Conservation (phyloP, 139 green algal species). For the Volvox reticuliferus region DNA sequence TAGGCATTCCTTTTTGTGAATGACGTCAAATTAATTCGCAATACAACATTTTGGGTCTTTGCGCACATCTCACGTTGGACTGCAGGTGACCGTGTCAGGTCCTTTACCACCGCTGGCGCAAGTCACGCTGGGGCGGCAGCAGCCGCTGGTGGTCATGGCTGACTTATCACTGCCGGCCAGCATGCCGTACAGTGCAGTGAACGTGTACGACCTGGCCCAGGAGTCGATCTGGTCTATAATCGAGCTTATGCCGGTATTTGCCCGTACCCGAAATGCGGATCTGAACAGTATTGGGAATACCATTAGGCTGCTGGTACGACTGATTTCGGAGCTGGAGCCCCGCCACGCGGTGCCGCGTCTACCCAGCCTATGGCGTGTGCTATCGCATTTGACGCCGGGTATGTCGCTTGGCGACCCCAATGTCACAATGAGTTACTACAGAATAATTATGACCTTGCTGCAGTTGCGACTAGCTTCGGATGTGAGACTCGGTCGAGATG, state of each 20-base stretch:
- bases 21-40: background rate
- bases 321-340: background rate
- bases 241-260: background rate
- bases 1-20: background rate
- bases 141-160: background rate
- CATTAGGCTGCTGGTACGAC: background rate
- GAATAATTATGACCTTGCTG: background rate
- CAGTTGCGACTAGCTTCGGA: background rate
- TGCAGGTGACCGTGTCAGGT: conserved; percentile 5
- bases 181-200: background rate
- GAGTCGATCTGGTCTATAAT: background rate
- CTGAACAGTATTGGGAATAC: background rate
- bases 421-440: background rate
- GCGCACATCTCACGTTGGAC: background rate
- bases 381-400: background rate
- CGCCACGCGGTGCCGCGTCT: background rate
- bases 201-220: background rate
- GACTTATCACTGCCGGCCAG: background rate
- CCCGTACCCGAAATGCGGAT: too few relatives aligned
- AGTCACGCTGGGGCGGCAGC: background rate
- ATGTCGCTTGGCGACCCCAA: background rate
- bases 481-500: background rate
- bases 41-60: background rate
- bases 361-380: background rate
- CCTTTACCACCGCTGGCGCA: background rate